A percentile compares a stretch with the other conserved stretches of the same genome.
These are phyloP conservation scores for Myxozyma kluyveri DNA, from an alignment of 805 yeast genomes.

Conservation along the genomic window DNA sequence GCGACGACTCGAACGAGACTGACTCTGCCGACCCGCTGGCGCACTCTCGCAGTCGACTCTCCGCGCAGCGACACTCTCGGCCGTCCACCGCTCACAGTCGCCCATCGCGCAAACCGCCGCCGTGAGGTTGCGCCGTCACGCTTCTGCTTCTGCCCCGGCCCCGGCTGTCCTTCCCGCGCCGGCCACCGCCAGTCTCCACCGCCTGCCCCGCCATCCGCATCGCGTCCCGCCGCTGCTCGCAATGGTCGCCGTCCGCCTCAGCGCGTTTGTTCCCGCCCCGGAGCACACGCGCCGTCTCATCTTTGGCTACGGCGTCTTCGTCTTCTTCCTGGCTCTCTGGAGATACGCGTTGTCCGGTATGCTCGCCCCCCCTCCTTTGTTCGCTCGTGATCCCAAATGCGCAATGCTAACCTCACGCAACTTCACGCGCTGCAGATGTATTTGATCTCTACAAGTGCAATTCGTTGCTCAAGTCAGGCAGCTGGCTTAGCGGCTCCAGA, in stretches of 20 bases:
- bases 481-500: slow-evolving; percentile 14
- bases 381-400: too few species aligned
- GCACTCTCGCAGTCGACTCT: too few species aligned
- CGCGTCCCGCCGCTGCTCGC: not conserved
- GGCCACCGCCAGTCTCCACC: not conserved
- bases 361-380: not conserved
- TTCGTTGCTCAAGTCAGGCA: slow-evolving; percentile 20
- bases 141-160: not conserved
- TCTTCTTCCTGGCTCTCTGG: slow-evolving; percentile 22
- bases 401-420: not conserved
- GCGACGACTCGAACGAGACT: too few species aligned
- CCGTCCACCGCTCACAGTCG: too few species aligned
- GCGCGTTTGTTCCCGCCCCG: not conserved
- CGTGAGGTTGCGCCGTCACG: too few species aligned
- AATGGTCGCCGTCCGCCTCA: slow-evolving; percentile 4
- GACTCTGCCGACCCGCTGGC: too few species aligned
- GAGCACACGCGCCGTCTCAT: slow-evolving; percentile 15
- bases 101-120: too few species aligned
- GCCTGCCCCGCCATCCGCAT: not conserved
- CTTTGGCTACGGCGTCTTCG: slow-evolving; percentile 16
- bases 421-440: slow-evolving; percentile 3
- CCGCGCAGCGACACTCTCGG: too few species aligned
- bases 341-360: slow-evolving; percentile 22
- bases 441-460: slow-evolving; percentile 27
- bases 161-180: not conserved